Percentiles rank a stretch among this genome's conserved stretches.
Conservation (phyloP, 1,139 yeast species). For the Yamadazyma mexicana region DNA sequence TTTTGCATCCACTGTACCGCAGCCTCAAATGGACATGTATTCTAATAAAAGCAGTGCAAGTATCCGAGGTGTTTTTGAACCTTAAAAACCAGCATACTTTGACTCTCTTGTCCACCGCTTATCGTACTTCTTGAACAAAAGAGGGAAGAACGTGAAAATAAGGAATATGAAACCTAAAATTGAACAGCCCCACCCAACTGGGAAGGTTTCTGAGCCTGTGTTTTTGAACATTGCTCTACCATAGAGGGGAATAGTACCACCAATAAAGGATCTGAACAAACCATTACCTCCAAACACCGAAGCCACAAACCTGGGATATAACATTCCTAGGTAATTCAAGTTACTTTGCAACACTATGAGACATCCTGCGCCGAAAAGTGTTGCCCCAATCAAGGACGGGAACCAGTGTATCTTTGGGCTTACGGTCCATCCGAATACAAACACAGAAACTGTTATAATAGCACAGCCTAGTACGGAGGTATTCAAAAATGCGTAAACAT, state of each 20-base stretch:
- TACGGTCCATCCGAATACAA: conserved; percentile 35
- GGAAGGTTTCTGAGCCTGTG: conserved; percentile 29
- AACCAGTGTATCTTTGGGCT: conserved; percentile 30
- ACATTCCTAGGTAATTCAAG: conserved; percentile 59
- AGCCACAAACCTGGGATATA: conserved; percentile 44
- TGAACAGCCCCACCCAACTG: conserved; percentile 67
- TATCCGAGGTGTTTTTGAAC: no score
- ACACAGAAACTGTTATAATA: conserved; percentile 31
- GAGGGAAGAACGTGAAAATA: conserved; percentile 31
- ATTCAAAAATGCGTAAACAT: conserved; percentile 63
- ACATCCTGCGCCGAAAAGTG: conserved; percentile 27
- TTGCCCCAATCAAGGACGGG: conserved; percentile 31
- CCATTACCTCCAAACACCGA: conserved; percentile 34
- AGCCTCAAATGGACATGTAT: no score
- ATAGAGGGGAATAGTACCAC: conserved; percentile 34
- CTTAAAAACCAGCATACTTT: not conserved
- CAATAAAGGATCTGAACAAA: conserved; percentile 26
- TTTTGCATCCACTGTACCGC: no score
- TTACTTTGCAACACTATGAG: conserved; percentile 32
- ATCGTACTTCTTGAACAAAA: not conserved
- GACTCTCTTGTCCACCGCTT: not conserved
- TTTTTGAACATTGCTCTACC: conserved; percentile 47
- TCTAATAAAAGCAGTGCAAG: no score
- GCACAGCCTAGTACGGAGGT: conserved; percentile 39
- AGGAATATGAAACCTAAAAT: conserved; percentile 65